Evolutionary conservation across 1,284 basidiomycete genomes (phyloP).

Genomic region (Malassezia sp.): DNA sequence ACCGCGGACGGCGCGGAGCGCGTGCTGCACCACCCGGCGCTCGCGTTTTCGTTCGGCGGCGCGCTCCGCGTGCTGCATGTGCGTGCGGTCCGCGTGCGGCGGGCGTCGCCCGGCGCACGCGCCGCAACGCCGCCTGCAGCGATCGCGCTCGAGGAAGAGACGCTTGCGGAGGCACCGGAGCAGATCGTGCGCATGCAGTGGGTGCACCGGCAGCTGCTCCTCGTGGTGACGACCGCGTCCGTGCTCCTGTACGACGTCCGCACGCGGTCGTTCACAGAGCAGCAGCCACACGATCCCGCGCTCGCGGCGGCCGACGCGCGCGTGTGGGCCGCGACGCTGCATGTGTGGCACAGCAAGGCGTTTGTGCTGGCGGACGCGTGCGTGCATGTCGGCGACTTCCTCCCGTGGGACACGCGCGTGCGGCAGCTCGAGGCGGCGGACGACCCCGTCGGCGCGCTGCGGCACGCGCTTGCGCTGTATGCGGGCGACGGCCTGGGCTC

Average conservation of each 20-base stretch:
- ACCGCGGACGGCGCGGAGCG: constrained; percentile 12
- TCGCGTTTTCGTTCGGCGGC: constrained; percentile 33
- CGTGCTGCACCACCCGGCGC: constrained; percentile 19
- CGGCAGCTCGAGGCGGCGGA: constrained; percentile 70
- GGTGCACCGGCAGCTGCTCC: constrained; percentile 44
- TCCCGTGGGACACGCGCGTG: constrained; percentile 91
- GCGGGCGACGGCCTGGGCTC: constrained; percentile 72
- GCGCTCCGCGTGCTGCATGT: constrained; percentile 26
- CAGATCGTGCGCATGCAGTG: constrained; percentile 49
- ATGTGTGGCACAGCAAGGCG: constrained; percentile 54
- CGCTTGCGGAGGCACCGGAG: constrained; percentile 44
- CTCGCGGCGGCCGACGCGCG: constrained; percentile 43
- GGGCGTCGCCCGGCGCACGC: no score
- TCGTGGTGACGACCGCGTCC: constrained; percentile 11
- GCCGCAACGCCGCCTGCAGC: constrained; percentile 8
- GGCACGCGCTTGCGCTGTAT: constrained; percentile 72
- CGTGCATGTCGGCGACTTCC: constrained; percentile 68
- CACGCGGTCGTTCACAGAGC: constrained; percentile 15
- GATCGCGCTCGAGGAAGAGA: constrained; percentile 12
- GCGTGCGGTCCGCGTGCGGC: constrained; percentile 9
- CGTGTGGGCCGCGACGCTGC: neutral
- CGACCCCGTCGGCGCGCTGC: constrained; percentile 80
- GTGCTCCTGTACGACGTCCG: constrained; percentile 20
- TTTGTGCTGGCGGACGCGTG: constrained; percentile 60
- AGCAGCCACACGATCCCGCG: constrained; percentile 16